phyloP scores from a whole-genome alignment of 495 filamentous ascomycete species.

The Neurospora sp. region DNA sequence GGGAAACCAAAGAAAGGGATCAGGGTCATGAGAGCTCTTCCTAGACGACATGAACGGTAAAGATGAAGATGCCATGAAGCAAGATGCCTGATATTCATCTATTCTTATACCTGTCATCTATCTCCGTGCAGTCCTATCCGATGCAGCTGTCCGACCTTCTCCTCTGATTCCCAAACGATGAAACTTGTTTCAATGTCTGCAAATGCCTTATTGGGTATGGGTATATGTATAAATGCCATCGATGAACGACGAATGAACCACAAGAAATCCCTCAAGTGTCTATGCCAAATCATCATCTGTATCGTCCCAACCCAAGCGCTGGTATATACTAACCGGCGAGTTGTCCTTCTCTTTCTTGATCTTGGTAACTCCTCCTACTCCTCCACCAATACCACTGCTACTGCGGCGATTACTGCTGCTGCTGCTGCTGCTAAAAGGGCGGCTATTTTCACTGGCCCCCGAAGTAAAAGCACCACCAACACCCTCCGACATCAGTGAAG shows the following conservation, averaged over 20 bases:
- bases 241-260: not conserved
- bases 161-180: not conserved
- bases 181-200: not conserved
- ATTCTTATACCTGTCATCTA: not conserved
- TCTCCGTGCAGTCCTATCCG: not conserved
- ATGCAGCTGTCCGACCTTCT: not conserved
- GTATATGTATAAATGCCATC: not conserved
- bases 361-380: not conserved
- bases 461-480: no score
- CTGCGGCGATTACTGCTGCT: not conserved
- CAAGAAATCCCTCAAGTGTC: no score
- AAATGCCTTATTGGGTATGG: not conserved
- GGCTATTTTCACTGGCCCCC: not conserved
- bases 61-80: not conserved
- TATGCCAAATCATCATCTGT: conserved; percentile 18
- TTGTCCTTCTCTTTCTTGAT: conserved; percentile 20
- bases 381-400: not conserved
- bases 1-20: no score
- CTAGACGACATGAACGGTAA: not conserved
- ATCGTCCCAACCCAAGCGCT: conserved; percentile 63
- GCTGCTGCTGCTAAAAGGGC: not conserved
- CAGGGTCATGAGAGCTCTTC: no score
- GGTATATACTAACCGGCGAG: conserved; percentile 45
- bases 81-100: not conserved
- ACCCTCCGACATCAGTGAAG: not conserved